Evolutionary conservation across 805 yeast species (phyloP).

Genomic region (Metschnikowia vanudenii): DNA sequence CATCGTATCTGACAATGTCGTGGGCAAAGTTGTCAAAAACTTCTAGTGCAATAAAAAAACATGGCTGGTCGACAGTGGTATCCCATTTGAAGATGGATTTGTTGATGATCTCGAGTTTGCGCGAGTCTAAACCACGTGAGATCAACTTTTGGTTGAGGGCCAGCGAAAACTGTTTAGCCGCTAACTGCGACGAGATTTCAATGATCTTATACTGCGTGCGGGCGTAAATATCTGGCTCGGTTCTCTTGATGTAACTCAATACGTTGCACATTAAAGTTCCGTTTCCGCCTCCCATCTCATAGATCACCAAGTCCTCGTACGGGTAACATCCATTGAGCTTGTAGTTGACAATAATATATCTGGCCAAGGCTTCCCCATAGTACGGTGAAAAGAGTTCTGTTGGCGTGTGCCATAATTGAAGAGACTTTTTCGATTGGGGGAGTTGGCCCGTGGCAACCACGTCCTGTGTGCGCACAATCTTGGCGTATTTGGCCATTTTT

Average conservation of each 20-base stretch:
- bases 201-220: constrained; percentile 68
- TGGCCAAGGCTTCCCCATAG: constrained; percentile 83
- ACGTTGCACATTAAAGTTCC: constrained; percentile 82
- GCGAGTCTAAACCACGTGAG: constrained; percentile 47
- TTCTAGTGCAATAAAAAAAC: constrained; percentile 76
- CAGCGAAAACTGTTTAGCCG: constrained; percentile 49
- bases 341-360: constrained; percentile 71
- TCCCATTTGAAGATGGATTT: constrained; percentile 78
- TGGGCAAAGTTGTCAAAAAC: constrained; percentile 84
- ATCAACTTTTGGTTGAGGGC: constrained; percentile 35
- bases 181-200: constrained; percentile 66
- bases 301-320: constrained; percentile 67
- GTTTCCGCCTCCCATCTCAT: constrained; percentile 90
- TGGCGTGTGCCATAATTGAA: constrained; percentile 88
- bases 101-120: constrained; percentile 63
- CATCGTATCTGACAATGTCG: constrained; percentile 76
- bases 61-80: constrained; percentile 55
- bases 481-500: constrained; percentile 28
- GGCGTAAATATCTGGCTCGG: constrained; percentile 71
- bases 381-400: constrained; percentile 81
- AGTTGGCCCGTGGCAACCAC: constrained; percentile 18
- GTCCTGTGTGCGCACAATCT: constrained; percentile 24
- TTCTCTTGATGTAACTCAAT: constrained; percentile 56
- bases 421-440: constrained; percentile 31
- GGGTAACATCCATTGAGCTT: constrained; percentile 64